Conservation (phyloP, 2,329 filamentous ascomycete species). For the Exophiala calicioides region DNA sequence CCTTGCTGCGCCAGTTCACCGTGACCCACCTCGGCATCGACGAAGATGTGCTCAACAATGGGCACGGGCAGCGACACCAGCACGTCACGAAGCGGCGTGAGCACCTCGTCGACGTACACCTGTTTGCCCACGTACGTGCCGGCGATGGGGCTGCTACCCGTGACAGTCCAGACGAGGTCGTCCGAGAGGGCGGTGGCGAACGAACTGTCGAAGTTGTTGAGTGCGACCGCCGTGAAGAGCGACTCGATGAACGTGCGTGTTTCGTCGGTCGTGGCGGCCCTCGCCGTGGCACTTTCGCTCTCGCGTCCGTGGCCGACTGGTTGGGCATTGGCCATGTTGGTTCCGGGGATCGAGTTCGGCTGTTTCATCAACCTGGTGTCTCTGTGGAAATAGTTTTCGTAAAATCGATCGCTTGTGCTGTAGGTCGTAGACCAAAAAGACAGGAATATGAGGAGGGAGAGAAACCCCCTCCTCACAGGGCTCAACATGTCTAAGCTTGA, state of each 20-base stretch:
- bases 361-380: background rate
- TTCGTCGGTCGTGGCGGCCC: constrained; percentile 16
- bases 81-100: constrained; percentile 18
- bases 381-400: background rate
- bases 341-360: no score
- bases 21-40: constrained; percentile 19
- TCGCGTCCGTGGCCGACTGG: background rate
- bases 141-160: constrained; percentile 15
- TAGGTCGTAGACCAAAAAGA: background rate
- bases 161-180: constrained; percentile 20
- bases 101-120: constrained; percentile 19
- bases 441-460: constrained; percentile 1
- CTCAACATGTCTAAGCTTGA: constrained; percentile 1
- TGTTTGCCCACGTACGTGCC: constrained; percentile 18
- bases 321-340: constrained; percentile 12
- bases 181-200: constrained; percentile 16
- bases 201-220: constrained; percentile 20
- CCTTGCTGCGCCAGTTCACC: constrained; percentile 19
- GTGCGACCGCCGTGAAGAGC: constrained; percentile 19
- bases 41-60: constrained; percentile 21
- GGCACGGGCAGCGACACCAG: constrained; percentile 17
- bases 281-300: background rate
- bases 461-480: background rate
- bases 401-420: background rate
- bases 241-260: constrained; percentile 20